These are phyloP conservation scores for Oenanthe sinensis DNA, from an alignment of 129 eudicot species.

Conservation along the genomic window DNA sequence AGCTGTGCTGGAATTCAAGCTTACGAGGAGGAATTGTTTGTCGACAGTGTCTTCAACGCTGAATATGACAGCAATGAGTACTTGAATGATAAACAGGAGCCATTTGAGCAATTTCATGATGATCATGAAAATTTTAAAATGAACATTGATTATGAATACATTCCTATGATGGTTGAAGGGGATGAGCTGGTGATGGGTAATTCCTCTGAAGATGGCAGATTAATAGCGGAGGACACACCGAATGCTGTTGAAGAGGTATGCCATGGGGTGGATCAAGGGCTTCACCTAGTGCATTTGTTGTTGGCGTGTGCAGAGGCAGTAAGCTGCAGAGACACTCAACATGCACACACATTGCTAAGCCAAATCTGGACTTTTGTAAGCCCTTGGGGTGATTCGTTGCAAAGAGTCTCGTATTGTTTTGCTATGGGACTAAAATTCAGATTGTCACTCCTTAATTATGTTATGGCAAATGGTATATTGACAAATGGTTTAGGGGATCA, in stretches of 20 bases:
- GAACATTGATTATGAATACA: constrained; percentile 16
- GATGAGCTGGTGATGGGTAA: constrained; percentile 14
- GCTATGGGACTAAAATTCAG: constrained; percentile 54
- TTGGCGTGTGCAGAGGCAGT: constrained; percentile 78
- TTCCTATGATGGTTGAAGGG: constrained; percentile 28
- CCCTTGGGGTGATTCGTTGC: constrained; percentile 60
- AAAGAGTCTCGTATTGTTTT: constrained; percentile 52
- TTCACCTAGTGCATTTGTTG: constrained; percentile 52
- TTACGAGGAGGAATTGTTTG: constrained; percentile 30
- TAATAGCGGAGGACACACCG: neutral
- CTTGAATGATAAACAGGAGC: constrained; percentile 5
- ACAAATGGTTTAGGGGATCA: constrained; percentile 12
- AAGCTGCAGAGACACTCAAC: constrained; percentile 57
- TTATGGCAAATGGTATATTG: constrained; percentile 34
- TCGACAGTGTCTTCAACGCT: constrained; percentile 45
- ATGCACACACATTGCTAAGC: constrained; percentile 42
- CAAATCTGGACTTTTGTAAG: constrained; percentile 43
- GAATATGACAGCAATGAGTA: constrained; percentile 21
- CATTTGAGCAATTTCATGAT: constrained; percentile 12
- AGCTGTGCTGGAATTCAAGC: neutral
- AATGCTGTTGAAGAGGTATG: constrained; percentile 13
- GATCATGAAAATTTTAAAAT: constrained; percentile 17
- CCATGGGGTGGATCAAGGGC: constrained; percentile 50
- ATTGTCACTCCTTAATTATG: constrained; percentile 31
- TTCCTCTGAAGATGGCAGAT: constrained; percentile 15